These are phyloP conservation scores for Microstroma glucosiphilum DNA, from an alignment of 1,284 basidiomycete species.

Conservation along the genomic window DNA sequence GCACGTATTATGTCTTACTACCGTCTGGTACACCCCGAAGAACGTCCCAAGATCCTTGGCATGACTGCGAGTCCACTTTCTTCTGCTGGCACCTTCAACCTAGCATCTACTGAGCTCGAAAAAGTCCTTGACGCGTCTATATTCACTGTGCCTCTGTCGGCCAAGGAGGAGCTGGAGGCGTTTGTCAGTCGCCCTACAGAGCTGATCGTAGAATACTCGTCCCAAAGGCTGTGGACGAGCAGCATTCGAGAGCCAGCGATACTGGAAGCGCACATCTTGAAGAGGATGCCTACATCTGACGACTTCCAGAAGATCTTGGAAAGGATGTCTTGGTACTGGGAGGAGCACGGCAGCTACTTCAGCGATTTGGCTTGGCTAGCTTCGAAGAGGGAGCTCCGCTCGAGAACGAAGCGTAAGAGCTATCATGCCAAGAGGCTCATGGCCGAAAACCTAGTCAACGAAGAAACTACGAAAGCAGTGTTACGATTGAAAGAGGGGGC, in stretches of 20 bases:
- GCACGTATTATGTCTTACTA: constrained; percentile 15
- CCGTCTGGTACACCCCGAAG: constrained; percentile 7
- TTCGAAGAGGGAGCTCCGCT: background rate
- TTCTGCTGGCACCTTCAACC: constrained; percentile 12
- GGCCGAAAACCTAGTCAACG: background rate
- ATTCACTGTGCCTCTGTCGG: constrained; percentile 21
- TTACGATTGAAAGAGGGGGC: constrained; percentile 17
- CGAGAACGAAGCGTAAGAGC: background rate
- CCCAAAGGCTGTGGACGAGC: background rate
- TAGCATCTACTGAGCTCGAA: constrained; percentile 20
- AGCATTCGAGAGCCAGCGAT: background rate
- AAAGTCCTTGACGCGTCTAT: constrained; percentile 26
- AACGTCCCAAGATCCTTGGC: constrained; percentile 36
- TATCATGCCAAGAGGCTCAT: background rate
- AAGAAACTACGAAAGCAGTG: constrained; percentile 1
- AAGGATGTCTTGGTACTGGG: constrained; percentile 23
- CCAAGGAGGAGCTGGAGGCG: constrained; percentile 17
- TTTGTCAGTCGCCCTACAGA: constrained; percentile 26
- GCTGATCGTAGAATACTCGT: constrained; percentile 26
- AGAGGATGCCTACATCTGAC: background rate
- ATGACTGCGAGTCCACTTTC: constrained; percentile 39
- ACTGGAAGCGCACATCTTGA: background rate
- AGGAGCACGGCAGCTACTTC: constrained; percentile 23
- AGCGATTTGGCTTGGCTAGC: constrained; percentile 28
- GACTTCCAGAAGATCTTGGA: constrained; percentile 22